Evolutionary conservation across 768 basidiomycete species (phyloP), one percentile per base, ranked within the genome.

Genomic region (Flagelloscypha sp.): DNA sequence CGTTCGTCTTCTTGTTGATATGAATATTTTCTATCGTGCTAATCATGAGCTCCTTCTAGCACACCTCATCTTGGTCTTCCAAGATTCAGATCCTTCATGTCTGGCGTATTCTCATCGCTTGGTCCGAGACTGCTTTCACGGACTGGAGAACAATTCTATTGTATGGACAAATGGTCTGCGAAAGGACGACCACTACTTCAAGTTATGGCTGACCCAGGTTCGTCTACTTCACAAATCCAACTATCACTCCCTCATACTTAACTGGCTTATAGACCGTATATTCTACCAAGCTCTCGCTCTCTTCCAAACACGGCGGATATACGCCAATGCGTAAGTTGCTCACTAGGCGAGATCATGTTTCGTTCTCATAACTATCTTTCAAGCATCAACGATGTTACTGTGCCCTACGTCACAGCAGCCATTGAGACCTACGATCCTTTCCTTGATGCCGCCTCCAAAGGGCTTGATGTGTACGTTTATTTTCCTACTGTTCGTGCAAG

Each of bases 31-130:
- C n/a, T n/a, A n/a, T n/a, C n/a, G n/a, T n/a, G n/a, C n/a, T n/a
- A n/a, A n/a, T n/a, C n/a, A n/a, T n/a, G n/a, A n/a, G n/a, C n/a
- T n/a, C n/a, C n/a, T n/a, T n/a, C n/a, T n/a, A n/a, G n/a, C 2
- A 86, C 88, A 0, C 89, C 89, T 2, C 81, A 87, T 42, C 64
- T 89, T 25, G 89, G 89, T 10, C 67, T 88, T 6, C 76, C 76
- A 4, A 61, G 63, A 48, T 79, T 80, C 42, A 66, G 70, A 18
- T 74, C 77, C 2, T 56, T 80, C 22, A 50, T 79, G 27, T 82
- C 80, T 1, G 58, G 60, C 1, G 30, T 85, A 0, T 48, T 66
- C 8, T 62, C 66, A 2, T 62, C 54, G 13, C 49, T 93, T 7
- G 89, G 84, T 0, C 74, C 84, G 0, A 74, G 63, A 36, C 57